phyloP scores from a whole-genome alignment of 148 eudicot species.

The Polygonum maritimum region DNA sequence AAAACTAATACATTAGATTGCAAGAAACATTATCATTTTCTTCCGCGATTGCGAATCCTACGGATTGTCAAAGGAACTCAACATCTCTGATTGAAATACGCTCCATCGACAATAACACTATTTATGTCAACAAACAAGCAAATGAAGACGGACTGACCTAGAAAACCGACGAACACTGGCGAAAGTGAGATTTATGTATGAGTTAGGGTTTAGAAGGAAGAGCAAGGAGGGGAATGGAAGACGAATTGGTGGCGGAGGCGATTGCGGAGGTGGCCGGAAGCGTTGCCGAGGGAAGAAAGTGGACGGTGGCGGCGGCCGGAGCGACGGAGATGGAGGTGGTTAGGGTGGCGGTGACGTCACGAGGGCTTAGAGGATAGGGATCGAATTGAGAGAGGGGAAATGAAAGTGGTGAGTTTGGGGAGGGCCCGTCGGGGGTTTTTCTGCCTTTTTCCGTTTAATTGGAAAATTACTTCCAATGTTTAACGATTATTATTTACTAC shows the following conservation, averaged over 20 bases:
- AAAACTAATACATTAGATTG: background rate
- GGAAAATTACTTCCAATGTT: no score
- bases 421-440: background rate
- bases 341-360: background rate
- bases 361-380: conserved; percentile 6
- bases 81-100: background rate
- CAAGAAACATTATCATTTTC: background rate
- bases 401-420: background rate
- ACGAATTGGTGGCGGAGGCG: conserved; percentile 2
- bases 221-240: background rate
- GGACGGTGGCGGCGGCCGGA: background rate
- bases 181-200: background rate
- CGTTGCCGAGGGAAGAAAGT: background rate
- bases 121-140: background rate
- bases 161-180: background rate
- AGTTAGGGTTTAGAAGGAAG: conserved; percentile 2
- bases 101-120: background rate
- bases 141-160: background rate
- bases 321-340: background rate
- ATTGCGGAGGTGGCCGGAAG: background rate
- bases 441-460: background rate
- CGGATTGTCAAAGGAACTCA: background rate
- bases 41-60: background rate
- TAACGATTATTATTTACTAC: no score
- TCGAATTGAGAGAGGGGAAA: background rate